Evolutionary conservation across 352 stramenopile genomes (phyloP).

Genomic region (Pythium brachiatum): DNA sequence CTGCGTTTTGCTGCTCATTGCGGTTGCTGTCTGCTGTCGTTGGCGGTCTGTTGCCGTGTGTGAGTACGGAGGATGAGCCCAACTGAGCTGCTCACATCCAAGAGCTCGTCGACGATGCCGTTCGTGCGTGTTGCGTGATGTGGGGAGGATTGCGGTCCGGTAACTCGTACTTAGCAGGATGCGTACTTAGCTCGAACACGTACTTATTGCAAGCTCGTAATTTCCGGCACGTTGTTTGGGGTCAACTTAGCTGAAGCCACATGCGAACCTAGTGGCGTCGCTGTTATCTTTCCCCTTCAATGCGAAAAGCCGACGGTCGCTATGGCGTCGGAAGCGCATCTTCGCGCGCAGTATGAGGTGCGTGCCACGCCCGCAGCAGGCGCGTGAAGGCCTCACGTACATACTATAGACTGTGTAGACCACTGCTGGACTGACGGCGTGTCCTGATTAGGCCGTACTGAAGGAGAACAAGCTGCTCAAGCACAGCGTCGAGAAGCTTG

Average conservation of each 20-base stretch:
- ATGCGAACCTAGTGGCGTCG: no score
- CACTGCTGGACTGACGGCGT: background rate
- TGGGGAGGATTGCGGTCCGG: background rate
- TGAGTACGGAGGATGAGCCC: background rate
- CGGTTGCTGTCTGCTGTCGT: background rate
- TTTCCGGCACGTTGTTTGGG: background rate
- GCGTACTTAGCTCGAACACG: no score
- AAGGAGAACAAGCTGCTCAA: slow-evolving; percentile 89
- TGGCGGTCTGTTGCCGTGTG: background rate
- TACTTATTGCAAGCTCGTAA: no score
- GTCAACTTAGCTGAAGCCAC: background rate
- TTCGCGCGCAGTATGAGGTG: slow-evolving; percentile 84
- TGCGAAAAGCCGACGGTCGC: background rate
- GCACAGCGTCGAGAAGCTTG: slow-evolving; percentile 76
- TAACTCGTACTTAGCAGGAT: background rate
- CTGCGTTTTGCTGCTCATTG: slow-evolving; percentile 10
- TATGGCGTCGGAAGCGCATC: slow-evolving; percentile 80
- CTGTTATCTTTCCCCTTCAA: no score
- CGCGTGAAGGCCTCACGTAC: background rate
- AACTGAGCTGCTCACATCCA: background rate
- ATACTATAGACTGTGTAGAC: background rate
- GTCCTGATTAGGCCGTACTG: slow-evolving; percentile 40
- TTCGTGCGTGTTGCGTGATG: background rate
- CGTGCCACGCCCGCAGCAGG: background rate
- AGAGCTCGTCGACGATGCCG: background rate